Conservation (phyloP, 2,329 filamentous ascomycete genomes). For the Trichophyton verrucosum region DNA sequence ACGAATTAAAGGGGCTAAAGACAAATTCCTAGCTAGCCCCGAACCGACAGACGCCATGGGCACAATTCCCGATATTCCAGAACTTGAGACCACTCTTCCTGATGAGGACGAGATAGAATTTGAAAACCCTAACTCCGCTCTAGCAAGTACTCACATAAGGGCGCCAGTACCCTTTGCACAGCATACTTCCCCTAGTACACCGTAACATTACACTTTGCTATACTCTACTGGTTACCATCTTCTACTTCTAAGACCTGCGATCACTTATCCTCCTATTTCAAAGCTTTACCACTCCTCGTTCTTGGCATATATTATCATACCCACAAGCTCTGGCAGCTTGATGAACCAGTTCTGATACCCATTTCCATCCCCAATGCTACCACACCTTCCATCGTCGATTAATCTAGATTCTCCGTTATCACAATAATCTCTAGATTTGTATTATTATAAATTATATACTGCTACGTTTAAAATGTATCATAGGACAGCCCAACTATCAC, state of each 20-base stretch:
- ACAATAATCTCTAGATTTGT: not conserved
- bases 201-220: not conserved
- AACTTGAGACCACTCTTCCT: not conserved
- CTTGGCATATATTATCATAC: not conserved
- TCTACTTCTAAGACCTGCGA: not conserved
- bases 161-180: not conserved
- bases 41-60: not conserved
- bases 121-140: not conserved
- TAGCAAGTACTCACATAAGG: not conserved
- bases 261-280: too few species aligned
- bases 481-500: not conserved
- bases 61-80: not conserved
- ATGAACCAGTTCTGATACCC: not conserved
- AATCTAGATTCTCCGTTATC: not conserved
- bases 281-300: too few species aligned
- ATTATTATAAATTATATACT: not conserved
- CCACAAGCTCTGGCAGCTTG: not conserved
- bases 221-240: not conserved
- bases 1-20: not conserved
- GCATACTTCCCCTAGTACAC: not conserved
- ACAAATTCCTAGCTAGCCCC: not conserved
- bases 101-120: not conserved
- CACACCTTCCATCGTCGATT: not conserved
- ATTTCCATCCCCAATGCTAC: not conserved
- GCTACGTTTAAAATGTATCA: not conserved